phyloP scores from a whole-genome alignment of 2,329 filamentous ascomycete genomes.

The Penicillium paneum region DNA sequence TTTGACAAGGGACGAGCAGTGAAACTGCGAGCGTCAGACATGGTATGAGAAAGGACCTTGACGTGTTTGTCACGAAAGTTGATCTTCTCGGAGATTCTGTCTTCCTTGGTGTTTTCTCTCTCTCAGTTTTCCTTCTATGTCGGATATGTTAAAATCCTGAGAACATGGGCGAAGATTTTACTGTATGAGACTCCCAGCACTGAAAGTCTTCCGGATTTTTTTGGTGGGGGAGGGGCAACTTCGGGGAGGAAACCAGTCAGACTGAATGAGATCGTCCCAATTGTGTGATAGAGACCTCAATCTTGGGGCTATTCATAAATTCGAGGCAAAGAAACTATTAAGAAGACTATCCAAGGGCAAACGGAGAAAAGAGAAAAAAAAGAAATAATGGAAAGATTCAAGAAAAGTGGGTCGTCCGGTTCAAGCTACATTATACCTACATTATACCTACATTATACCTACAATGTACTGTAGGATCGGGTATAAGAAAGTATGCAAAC shows the following conservation, averaged over 20 bases:
- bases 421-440: neutral
- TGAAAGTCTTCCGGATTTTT: neutral
- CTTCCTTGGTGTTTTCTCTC: neutral
- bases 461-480: too few relatives aligned
- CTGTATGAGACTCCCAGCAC: neutral
- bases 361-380: neutral
- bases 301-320: neutral
- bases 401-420: conserved; percentile 2
- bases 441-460: neutral
- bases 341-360: neutral
- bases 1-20: conserved; percentile 55
- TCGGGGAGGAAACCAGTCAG: neutral
- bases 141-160: neutral
- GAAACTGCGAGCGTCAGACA: conserved; percentile 45
- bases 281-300: neutral
- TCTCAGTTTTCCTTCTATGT: neutral
- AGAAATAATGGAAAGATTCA: neutral
- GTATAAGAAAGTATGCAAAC: neutral
- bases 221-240: conserved; percentile 8
- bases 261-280: neutral
- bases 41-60: conserved; percentile 13
- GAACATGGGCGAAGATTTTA: neutral
- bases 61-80: neutral
- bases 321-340: neutral
- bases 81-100: neutral